Conservation (phyloP, 1,139 yeast species). For the Diutina catenulata region DNA sequence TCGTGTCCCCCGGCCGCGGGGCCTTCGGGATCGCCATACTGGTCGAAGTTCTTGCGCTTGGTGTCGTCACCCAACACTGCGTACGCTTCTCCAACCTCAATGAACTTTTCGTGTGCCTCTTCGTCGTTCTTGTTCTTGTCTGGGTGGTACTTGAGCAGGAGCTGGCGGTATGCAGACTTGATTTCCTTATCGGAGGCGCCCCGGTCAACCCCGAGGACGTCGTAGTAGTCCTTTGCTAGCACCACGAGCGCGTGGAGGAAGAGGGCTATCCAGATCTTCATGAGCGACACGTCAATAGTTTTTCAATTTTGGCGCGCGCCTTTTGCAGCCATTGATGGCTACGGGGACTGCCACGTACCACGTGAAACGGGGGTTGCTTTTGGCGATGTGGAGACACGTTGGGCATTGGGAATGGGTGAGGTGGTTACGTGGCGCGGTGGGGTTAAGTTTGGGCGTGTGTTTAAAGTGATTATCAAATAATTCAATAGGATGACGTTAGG, state of each 20-base stretch:
- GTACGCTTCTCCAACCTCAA: constrained; percentile 89
- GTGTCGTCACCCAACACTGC: constrained; percentile 73
- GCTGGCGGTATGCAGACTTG: constrained; percentile 73
- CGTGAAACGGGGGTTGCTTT: no score
- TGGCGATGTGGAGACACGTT: no score
- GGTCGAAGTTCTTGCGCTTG: constrained; percentile 63
- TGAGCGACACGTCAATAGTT: no score
- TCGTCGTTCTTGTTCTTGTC: constrained; percentile 74
- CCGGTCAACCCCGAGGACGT: constrained; percentile 1
- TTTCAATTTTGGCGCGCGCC: no score
- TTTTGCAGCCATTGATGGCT: no score
- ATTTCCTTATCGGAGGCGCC: constrained; percentile 18
- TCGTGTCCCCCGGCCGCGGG: constrained; percentile 20
- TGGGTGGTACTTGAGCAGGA: constrained; percentile 86
- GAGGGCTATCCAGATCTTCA: not conserved
- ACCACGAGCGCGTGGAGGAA: not conserved
- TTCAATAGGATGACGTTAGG: no score
- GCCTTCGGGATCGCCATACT: constrained; percentile 76
- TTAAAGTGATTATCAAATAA: no score
- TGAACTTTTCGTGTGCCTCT: constrained; percentile 73
- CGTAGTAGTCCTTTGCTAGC: constrained; percentile 3
- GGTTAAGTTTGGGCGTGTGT: no score
- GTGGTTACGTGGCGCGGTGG: no score
- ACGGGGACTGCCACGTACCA: no score
- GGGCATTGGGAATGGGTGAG: no score